Base-by-base conservation (phyloP, 2,329 filamentous ascomycete species). In the Neonectria ditissima region DNA sequence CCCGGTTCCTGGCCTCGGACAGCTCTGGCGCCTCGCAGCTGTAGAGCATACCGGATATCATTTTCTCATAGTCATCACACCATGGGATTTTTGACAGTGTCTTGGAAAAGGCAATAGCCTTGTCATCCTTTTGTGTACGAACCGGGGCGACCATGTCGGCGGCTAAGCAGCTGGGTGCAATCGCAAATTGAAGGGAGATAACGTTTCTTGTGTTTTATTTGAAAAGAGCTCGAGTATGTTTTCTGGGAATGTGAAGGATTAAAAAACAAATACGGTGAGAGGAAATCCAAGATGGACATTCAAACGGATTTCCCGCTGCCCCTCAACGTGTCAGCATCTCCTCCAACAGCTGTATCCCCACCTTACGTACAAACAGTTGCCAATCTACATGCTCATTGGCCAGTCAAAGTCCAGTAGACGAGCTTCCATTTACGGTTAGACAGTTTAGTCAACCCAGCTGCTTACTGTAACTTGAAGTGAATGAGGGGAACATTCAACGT, bases 11-110 rank as follows among this genome's bases (percentile, higher is more conserved):
- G 2, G 26, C 11, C 11, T 48, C 26, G 4, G n/a, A 10, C 5
- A 48, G 45, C 26, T 48, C 45, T 18, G 45, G 26, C 16, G 45
- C 45, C 26, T 18, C 2, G 16, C 45, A 48, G 16, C 45, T 48
- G 26, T 55, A 43, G 13, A 55, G 32, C 52, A 55, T 55, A n/a
- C 52, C 52, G 1, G 52, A 55, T 6, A 55, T n/a, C 52, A 55
- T 55, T 37, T 44, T 55, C 24, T 55, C 37, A 16, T 55, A 55
- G 37, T 55, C 52, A 41, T 55, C 52, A 16, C 52, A 55, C 52
- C 52, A 55, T 1, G 52, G 52, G n/a, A 55, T 26, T 4, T 28
- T 26, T 1, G 24, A 13, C 4, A 55, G 32, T 7, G 32, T 18
- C 22, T 55, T 55, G 32, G 52, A 34, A 18, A 26, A 55, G 18